phyloP scores from a whole-genome alignment of 116 monocot genomes.

The Papilionanthe hybrid region DNA sequence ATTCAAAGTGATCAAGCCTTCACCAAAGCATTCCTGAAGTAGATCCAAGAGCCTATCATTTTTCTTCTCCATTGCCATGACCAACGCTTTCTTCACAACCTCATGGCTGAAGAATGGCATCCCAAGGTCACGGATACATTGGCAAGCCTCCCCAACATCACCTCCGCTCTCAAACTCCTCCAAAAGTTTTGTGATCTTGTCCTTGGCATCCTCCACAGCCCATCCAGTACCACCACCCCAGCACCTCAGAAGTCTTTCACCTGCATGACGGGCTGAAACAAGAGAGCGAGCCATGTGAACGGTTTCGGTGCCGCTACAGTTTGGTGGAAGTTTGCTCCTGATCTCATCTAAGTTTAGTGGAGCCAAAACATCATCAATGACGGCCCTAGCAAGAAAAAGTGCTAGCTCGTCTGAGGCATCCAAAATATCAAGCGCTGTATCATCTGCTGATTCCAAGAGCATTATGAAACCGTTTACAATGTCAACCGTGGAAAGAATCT shows the following conservation, averaged over 20 bases:
- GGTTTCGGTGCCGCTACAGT: constrained; percentile 34
- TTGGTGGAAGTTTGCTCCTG: constrained; percentile 13
- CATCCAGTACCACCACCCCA: constrained; percentile 49
- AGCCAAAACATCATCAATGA: constrained; percentile 41
- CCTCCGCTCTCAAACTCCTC: constrained; percentile 52
- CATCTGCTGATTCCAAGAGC: constrained; percentile 38
- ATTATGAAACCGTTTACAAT: constrained; percentile 36
- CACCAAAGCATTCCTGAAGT: constrained; percentile 21
- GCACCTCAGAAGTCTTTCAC: constrained; percentile 43
- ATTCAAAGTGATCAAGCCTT: constrained; percentile 30
- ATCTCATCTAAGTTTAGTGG: constrained; percentile 38
- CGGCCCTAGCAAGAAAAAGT: constrained; percentile 36
- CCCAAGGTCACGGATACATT: constrained; percentile 38
- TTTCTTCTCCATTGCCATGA: constrained; percentile 56
- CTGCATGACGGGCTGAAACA: constrained; percentile 31
- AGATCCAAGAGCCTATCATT: constrained; percentile 23
- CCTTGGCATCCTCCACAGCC: constrained; percentile 49
- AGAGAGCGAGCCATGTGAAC: constrained; percentile 35
- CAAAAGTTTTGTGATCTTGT: constrained; percentile 36
- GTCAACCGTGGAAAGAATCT: constrained; percentile 23
- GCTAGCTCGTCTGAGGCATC: constrained; percentile 41
- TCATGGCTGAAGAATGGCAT: constrained; percentile 54
- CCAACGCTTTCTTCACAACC: constrained; percentile 47
- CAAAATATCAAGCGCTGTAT: constrained; percentile 33
- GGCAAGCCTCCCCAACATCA: constrained; percentile 38